phyloP scores from a whole-genome alignment of 257 asterid genomes.

The Ilex aquifolium region DNA sequence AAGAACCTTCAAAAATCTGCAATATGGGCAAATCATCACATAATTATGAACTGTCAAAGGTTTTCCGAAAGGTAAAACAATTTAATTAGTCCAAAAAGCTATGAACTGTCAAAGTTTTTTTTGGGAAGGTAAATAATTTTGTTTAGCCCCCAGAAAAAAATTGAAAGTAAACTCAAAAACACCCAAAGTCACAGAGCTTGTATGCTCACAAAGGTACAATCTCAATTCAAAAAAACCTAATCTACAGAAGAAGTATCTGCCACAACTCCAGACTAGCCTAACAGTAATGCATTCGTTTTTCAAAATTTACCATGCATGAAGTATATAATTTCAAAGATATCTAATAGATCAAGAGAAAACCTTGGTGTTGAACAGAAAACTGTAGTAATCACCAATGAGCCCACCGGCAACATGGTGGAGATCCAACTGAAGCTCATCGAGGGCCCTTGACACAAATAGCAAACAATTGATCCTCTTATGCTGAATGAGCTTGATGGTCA shows the following conservation, averaged over 20 bases:
- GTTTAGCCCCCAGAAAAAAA: not conserved
- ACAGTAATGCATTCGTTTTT: not conserved
- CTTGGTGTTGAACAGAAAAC: conserved; percentile 2
- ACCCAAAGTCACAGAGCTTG: not conserved
- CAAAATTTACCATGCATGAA: not conserved
- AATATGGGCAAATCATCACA: not conserved
- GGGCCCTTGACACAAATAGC: not conserved
- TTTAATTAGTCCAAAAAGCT: not conserved
- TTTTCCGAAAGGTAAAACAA: not conserved
- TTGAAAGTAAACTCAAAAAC: not conserved
- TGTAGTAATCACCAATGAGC: not conserved
- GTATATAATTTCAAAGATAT: not conserved
- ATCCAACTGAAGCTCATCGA: conserved; percentile 1
- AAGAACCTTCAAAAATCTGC: conserved; percentile 2
- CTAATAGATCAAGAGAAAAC: not conserved
- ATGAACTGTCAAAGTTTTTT: not conserved
- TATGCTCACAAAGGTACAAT: not conserved
- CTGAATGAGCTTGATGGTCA: not conserved
- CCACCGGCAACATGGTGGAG: conserved; percentile 1
- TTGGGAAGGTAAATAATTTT: not conserved
- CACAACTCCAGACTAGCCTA: not conserved
- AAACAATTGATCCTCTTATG: not conserved
- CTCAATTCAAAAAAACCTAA: too few relatives aligned
- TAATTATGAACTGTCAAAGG: not conserved
- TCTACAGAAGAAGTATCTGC: too few relatives aligned